Conservation (phyloP, 2,329 filamentous ascomycete species). For the Alternaria rosae region DNA sequence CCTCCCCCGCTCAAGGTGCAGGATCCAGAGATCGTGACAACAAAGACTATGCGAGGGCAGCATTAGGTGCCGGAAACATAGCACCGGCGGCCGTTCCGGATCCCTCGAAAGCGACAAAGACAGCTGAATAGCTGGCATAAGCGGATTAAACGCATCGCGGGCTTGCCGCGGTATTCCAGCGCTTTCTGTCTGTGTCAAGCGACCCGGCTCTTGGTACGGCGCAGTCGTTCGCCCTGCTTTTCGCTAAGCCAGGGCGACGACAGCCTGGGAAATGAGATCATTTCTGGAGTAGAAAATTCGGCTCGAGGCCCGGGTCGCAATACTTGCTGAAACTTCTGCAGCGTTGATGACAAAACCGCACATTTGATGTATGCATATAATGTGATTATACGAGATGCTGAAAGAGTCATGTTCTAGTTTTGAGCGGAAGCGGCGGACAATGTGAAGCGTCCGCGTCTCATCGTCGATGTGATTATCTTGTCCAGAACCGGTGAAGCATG, state of each 20-base stretch:
- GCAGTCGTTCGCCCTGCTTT: background rate
- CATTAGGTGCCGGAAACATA: background rate
- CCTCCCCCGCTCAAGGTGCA: background rate
- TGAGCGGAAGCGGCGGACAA: background rate
- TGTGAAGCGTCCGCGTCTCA: background rate
- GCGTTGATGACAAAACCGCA: background rate
- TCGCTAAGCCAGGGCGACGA: background rate
- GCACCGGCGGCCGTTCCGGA: background rate
- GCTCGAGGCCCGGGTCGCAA: background rate
- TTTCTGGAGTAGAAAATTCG: background rate
- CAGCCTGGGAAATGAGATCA: background rate
- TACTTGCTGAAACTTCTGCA: background rate
- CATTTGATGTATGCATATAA: background rate
- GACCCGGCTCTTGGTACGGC: background rate
- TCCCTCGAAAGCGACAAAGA: background rate
- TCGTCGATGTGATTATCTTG: conserved; percentile 1
- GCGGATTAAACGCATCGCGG: background rate
- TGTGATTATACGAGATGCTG: background rate
- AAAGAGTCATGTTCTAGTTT: background rate
- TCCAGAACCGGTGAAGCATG: background rate
- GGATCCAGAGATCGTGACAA: background rate
- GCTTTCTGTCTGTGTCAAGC: background rate
- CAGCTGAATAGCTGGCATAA: background rate
- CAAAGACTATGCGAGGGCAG: background rate
- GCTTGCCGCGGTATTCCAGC: background rate